A percentile compares a stretch with the other conserved stretches of the same genome.
Evolutionary conservation across 768 basidiomycete genomes (phyloP).

Genomic region (Exidia glandulosa): DNA sequence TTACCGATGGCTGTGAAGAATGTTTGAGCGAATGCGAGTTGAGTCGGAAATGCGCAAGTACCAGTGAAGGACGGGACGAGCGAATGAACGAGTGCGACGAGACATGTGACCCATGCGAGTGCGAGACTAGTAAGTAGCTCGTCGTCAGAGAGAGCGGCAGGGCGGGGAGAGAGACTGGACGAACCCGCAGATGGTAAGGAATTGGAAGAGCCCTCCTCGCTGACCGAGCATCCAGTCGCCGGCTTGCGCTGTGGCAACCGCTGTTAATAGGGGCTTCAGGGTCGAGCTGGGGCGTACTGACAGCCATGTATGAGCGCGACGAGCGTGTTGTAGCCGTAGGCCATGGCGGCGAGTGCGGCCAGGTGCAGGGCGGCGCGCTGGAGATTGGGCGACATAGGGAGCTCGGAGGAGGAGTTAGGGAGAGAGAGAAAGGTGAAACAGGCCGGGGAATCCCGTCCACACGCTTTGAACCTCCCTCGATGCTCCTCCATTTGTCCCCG

Average conservation of each 20-base stretch:
- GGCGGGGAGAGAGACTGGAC: conserved; percentile 6
- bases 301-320: background rate
- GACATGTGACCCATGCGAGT: conserved; percentile 31
- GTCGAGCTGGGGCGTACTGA: background rate
- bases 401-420: background rate
- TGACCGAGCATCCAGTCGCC: background rate
- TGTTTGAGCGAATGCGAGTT: background rate
- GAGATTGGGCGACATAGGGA: background rate
- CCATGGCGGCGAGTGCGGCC: background rate
- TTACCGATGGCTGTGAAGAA: conserved; percentile 24
- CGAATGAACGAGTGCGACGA: conserved; percentile 29
- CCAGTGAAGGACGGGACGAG: conserved; percentile 25
- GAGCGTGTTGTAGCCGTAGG: conserved; percentile 1
- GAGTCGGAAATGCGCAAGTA: conserved; percentile 8
- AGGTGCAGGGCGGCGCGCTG: background rate
- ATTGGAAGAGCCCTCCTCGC: conserved; percentile 55
- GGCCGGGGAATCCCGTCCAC: background rate
- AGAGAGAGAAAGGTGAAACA: background rate
- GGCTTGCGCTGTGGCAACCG: background rate
- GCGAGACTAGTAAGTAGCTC: conserved; percentile 21
- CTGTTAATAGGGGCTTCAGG: background rate
- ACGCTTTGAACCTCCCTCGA: background rate
- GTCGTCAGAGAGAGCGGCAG: background rate
- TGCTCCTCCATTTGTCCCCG: background rate
- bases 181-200: conserved; percentile 70